Base-by-base conservation (phyloP, 2,329 filamentous ascomycete genomes). In the Pseudopithomyces chartarum region DNA sequence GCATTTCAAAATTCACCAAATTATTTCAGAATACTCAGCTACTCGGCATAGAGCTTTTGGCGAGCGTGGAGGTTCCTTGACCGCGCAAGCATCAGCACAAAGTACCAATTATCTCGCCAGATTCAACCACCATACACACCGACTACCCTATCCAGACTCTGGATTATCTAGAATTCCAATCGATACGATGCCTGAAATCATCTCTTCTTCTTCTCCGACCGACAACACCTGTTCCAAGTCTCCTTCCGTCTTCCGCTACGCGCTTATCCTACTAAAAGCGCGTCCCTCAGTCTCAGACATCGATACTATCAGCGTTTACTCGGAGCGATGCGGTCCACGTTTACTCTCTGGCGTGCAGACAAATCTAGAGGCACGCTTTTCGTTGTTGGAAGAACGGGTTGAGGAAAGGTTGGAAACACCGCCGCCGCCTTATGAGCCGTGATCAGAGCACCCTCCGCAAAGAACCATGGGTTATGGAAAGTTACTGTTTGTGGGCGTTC, bases 201-300 rank as follows among this genome's bases (percentile, higher is more conserved):
- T 32, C 44, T 52, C 52, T 3, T 48, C 23, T 38, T 20, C 42
- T 15, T 59, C 57, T 34, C 54, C 48, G 20, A 48, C 47, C 47
- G 17, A 48, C 33, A 34, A 53, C 13, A 22, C 45, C 15, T 40
- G 46, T 7, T 17, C 48, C 7, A 69, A 64, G 47, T 56, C 63
- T 2, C 68, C 65, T 5, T 71, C 69, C 4, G 55, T 63, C 36
- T 52, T 70, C 26, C 66, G 60, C 54, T 71, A 70, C 59, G 60
- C 66, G 3, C 55, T 70, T 46, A 68, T 70, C 20, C 55, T 73
- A 2, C 64, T 71, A 15, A 71, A 68, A 61, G 70, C 68, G 15
- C 58, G 65, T 10, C 70, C 68, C 6, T 56, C 62, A 11, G n/a
- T 40, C 8, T 50, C 54, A 8, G 63, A 68, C 33, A 56, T 68